phyloP scores from a whole-genome alignment of 2,329 filamentous ascomycete species.

The Phyllosticta citrichinensis region DNA sequence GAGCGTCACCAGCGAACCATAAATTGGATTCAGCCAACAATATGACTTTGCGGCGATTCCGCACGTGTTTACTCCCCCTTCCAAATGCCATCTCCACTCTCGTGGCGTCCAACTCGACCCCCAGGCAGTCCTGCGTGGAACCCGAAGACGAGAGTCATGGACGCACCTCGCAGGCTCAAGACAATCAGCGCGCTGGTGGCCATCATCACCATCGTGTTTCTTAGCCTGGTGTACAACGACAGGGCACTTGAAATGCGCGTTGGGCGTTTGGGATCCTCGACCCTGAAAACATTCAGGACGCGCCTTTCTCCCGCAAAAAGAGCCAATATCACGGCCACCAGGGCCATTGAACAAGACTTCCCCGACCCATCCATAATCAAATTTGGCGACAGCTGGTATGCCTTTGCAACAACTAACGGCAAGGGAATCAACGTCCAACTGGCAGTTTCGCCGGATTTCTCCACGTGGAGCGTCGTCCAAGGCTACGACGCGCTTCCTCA shows the following conservation, averaged over 20 bases:
- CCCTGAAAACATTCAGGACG: neutral
- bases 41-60: neutral
- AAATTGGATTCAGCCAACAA: neutral
- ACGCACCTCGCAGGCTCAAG: neutral
- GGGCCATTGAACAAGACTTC: conserved; percentile 15
- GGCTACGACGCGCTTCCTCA: conserved; percentile 21
- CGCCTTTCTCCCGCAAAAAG: neutral
- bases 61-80: neutral
- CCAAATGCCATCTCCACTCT: neutral
- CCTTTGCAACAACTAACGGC: conserved; percentile 23
- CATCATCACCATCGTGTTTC: neutral
- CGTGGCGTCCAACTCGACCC: neutral
- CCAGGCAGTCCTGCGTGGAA: neutral
- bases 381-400: conserved; percentile 26
- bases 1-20: neutral
- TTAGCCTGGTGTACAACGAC: neutral
- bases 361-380: conserved; percentile 27
- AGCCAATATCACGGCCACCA: neutral
- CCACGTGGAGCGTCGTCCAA: conserved; percentile 20
- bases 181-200: neutral
- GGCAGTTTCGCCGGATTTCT: conserved; percentile 28
- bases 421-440: conserved; percentile 24
- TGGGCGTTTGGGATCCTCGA: neutral
- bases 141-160: neutral
- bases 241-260: neutral